Evolutionary conservation across 2,329 filamentous ascomycete species (phyloP).

Genomic region (Aspergillus cejpii): DNA sequence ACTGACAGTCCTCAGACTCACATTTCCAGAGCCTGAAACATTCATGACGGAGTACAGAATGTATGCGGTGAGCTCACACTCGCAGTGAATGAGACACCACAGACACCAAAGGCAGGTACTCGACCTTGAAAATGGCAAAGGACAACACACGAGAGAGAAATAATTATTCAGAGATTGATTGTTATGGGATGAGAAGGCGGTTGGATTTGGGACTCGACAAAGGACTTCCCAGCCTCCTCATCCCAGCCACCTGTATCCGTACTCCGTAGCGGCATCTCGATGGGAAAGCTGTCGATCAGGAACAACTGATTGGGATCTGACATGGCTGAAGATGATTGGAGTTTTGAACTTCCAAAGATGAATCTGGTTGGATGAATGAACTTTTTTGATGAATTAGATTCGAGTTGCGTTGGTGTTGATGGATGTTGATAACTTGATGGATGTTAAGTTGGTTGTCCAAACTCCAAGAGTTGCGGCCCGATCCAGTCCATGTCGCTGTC

Average conservation of each 20-base stretch:
- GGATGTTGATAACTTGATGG: not conserved
- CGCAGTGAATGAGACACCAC: conserved; percentile 11
- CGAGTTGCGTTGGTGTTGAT: not conserved
- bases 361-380: not conserved
- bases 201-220: conserved; percentile 7
- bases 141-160: conserved; percentile 1
- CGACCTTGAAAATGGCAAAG: conserved; percentile 2
- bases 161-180: conserved; percentile 2
- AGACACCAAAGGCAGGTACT: conserved; percentile 13
- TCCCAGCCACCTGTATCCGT: conserved; percentile 17
- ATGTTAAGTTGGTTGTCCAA: not conserved
- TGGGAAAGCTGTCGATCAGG: conserved; percentile 2
- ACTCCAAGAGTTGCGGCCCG: not conserved
- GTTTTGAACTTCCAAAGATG: not conserved
- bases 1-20: conserved; percentile 36
- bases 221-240: conserved; percentile 13
- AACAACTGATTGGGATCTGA: conserved; percentile 6
- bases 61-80: conserved; percentile 14
- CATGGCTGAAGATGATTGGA: conserved; percentile 11
- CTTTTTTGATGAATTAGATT: not conserved
- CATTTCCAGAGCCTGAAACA: conserved; percentile 18
- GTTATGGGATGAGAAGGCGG: not conserved
- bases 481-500: not conserved
- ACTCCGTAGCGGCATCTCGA: conserved; percentile 5
- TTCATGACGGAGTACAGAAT: conserved; percentile 23